Evolutionary conservation across 345 rosid genomes (phyloP).

Genomic region (Moricandia moricandioides): DNA sequence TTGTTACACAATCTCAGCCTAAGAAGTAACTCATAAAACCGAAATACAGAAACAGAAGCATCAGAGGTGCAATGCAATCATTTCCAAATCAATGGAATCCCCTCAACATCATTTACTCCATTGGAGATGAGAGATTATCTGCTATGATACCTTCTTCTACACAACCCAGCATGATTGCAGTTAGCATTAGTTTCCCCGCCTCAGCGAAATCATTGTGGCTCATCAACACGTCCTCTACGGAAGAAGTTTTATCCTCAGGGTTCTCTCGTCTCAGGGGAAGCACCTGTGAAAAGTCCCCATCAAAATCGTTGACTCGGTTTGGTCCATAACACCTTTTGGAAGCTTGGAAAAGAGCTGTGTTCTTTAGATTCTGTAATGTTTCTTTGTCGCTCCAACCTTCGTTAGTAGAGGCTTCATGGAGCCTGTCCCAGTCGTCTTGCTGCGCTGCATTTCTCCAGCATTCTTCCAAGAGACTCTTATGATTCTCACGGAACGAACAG

Average conservation of each 20-base stretch:
- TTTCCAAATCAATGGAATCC: slow-evolving; percentile 6
- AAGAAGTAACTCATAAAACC: slow-evolving; percentile 16
- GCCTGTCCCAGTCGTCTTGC: slow-evolving; percentile 75
- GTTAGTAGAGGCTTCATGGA: slow-evolving; percentile 49
- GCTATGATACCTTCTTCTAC: slow-evolving; percentile 31
- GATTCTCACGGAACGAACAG: slow-evolving; percentile 66
- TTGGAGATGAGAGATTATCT: slow-evolving; percentile 29
- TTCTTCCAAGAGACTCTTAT: slow-evolving; percentile 65
- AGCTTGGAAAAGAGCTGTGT: slow-evolving; percentile 73
- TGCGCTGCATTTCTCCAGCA: slow-evolving; percentile 91
- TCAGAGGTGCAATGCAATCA: background rate
- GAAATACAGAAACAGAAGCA: background rate
- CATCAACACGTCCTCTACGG: slow-evolving; percentile 78
- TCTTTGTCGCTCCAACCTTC: slow-evolving; percentile 96
- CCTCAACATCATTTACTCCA: slow-evolving; percentile 35
- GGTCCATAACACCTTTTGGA: slow-evolving; percentile 72
- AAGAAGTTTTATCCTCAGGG: slow-evolving; percentile 40
- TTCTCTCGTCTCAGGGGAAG: slow-evolving; percentile 64
- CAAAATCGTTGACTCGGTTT: slow-evolving; percentile 48
- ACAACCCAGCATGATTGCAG: slow-evolving; percentile 67
- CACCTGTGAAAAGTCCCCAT: slow-evolving; percentile 63
- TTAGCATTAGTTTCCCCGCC: slow-evolving; percentile 85
- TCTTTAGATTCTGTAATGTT: slow-evolving; percentile 57
- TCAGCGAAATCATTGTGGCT: slow-evolving; percentile 78
- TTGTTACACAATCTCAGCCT: background rate